phyloP scores from a whole-genome alignment of 495 filamentous ascomycete genomes.

The Aspergillus baeticus region DNA sequence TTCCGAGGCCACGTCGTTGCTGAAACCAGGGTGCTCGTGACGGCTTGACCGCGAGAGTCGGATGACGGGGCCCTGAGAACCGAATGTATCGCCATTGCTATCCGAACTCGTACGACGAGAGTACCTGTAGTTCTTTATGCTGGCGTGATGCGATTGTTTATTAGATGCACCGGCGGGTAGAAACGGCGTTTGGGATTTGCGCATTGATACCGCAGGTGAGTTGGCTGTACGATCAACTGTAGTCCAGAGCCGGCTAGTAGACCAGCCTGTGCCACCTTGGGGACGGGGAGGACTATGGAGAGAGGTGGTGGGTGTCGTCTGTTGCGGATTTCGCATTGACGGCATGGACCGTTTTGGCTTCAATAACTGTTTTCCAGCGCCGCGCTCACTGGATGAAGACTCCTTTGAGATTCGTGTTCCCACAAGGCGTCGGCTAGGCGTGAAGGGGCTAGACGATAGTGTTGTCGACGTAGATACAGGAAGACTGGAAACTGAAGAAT shows the following conservation, averaged over 20 bases:
- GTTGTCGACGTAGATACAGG: conserved; percentile 52
- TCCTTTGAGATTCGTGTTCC: conserved; percentile 56
- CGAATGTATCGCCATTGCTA: conserved; percentile 49
- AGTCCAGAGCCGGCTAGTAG: conserved; percentile 63
- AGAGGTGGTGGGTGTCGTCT: conserved; percentile 32
- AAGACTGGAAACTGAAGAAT: conserved; percentile 65
- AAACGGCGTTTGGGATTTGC: conserved; percentile 70
- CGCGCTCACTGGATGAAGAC: conserved; percentile 54
- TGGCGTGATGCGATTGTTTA: conserved; percentile 76
- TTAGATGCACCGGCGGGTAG: conserved; percentile 74
- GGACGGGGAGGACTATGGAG: conserved; percentile 40
- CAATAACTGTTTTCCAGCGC: conserved; percentile 70
- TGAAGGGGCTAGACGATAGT: conserved; percentile 50
- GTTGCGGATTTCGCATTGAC: conserved; percentile 58
- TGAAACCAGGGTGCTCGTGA: conserved; percentile 43
- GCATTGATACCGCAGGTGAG: no score
- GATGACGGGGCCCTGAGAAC: conserved; percentile 45
- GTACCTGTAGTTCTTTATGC: conserved; percentile 64
- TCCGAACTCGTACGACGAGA: conserved; percentile 76
- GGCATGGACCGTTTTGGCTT: conserved; percentile 87
- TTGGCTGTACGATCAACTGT: conserved; percentile 68
- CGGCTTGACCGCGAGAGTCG: conserved; percentile 49
- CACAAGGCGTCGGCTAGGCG: conserved; percentile 58
- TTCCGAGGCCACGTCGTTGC: conserved; percentile 45
- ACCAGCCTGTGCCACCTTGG: conserved; percentile 37